Conservation (phyloP, 2,329 filamentous ascomycete species). For the Dothistroma pini region DNA sequence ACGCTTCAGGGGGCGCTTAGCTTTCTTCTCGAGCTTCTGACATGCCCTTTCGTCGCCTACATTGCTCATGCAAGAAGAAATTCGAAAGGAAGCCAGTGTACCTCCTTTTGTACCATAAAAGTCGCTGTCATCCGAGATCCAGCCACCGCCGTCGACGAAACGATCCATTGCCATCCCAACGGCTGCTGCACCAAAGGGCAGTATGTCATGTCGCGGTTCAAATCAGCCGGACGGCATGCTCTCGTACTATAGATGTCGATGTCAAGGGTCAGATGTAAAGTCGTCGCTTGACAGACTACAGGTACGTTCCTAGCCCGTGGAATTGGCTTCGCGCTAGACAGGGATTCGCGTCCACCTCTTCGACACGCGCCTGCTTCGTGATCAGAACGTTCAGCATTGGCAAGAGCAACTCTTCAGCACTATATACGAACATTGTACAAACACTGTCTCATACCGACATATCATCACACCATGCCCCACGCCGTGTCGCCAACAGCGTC, state of each 20-base stretch:
- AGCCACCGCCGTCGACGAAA: conserved; percentile 12
- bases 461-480: conserved; percentile 42
- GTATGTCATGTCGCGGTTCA: not conserved
- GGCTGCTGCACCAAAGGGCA: not conserved
- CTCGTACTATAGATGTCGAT: no score
- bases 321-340: not conserved
- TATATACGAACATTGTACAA: not conserved
- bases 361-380: not conserved
- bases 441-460: not conserved
- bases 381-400: not conserved
- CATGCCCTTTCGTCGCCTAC: conserved; percentile 15
- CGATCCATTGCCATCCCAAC: conserved; percentile 1
- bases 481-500: conserved; percentile 38
- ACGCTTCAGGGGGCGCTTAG: conserved; percentile 6
- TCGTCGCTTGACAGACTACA: no score
- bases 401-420: not conserved
- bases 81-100: not conserved
- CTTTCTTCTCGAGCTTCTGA: conserved; percentile 6
- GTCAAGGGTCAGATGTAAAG: no score
- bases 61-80: not conserved
- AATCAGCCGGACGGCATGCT: no score
- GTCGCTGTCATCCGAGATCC: conserved; percentile 42
- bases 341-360: not conserved
- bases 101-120: conserved; percentile 39
- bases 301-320: no score